A percentile compares a stretch with the other conserved stretches of the same genome.
Conservation (phyloP, 2,329 filamentous ascomycete species). For the Graphilbum ipis-grandicollis region DNA sequence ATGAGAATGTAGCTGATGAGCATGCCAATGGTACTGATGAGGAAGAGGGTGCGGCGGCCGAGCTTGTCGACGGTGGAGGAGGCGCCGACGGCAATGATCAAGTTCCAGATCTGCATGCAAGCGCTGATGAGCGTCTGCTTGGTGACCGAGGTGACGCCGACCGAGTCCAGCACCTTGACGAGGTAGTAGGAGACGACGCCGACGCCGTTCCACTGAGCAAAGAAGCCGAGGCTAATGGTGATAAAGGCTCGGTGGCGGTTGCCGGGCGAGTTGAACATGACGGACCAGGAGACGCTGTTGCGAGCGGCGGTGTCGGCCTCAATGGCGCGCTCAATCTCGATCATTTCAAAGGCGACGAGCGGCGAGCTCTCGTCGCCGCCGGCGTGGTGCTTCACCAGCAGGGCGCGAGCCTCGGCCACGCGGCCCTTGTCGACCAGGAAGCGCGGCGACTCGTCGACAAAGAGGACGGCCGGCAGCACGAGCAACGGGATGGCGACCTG, state of each 20-base stretch:
- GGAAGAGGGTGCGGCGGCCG: constrained; percentile 16
- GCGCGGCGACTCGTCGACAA: constrained; percentile 4
- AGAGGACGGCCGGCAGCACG: constrained; percentile 2
- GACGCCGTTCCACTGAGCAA: constrained; percentile 4
- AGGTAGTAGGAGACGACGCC: constrained; percentile 5
- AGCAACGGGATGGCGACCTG: constrained; percentile 22
- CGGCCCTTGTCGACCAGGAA: constrained; percentile 9
- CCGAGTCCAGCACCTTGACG: neutral
- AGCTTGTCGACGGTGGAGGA: constrained; percentile 13
- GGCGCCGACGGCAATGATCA: constrained; percentile 1
- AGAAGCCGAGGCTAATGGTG: constrained; percentile 2
- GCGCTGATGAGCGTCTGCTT: constrained; percentile 24
- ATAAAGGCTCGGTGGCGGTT: constrained; percentile 5
- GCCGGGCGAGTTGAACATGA: constrained; percentile 16
- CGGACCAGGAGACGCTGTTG: constrained; percentile 13
- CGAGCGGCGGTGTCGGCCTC: neutral
- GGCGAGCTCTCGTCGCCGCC: constrained; percentile 16
- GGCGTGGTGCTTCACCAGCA: constrained; percentile 16
- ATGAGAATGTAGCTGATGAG: constrained; percentile 2
- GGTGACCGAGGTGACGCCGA: constrained; percentile 16
- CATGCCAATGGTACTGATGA: constrained; percentile 12
- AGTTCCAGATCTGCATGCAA: constrained; percentile 9
- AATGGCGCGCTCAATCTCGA: constrained; percentile 2
- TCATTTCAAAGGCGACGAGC: constrained; percentile 32
- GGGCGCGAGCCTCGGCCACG: constrained; percentile 9